Evolutionary conservation across 371 early-diverging fungal genomes (phyloP).

Genomic region (Mortierella sp.): DNA sequence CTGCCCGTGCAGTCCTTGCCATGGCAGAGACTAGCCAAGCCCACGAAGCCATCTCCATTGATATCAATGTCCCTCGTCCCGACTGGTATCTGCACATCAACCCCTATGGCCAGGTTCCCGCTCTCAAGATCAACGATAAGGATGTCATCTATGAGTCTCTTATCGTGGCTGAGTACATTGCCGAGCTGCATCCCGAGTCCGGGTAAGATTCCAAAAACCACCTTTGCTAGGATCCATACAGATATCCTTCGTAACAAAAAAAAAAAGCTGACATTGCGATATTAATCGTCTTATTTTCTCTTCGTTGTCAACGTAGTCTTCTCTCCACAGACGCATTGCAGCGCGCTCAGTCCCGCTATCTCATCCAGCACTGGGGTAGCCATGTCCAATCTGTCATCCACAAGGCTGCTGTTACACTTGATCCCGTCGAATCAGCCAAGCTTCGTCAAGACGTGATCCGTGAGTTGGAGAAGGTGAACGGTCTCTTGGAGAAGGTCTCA

Average conservation of each 20-base stretch:
- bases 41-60: conserved; percentile 24
- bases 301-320: conserved; percentile 32
- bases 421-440: conserved; percentile 36
- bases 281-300: neutral
- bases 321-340: conserved; percentile 59
- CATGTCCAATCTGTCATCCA: conserved; percentile 12
- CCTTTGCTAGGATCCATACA: neutral
- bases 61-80: conserved; percentile 26
- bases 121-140: conserved; percentile 54
- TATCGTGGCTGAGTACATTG: conserved; percentile 62
- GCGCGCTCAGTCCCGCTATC: conserved; percentile 63
- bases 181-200: conserved; percentile 61
- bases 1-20: conserved; percentile 29
- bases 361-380: conserved; percentile 62
- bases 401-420: conserved; percentile 54
- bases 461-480: conserved; percentile 49
- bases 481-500: conserved; percentile 10
- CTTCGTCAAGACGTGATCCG: conserved; percentile 24
- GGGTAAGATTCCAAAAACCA: conserved; percentile 50
- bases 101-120: conserved; percentile 44
- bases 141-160: conserved; percentile 62
- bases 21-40: conserved; percentile 35
- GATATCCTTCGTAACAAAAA: no score
- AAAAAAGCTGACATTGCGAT: neutral
- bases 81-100: conserved; percentile 41